Evolutionary conservation across 2,329 filamentous ascomycete species (phyloP), one percentile per base, ranked within the genome.

Genomic region (Bipolaris bicolor): DNA sequence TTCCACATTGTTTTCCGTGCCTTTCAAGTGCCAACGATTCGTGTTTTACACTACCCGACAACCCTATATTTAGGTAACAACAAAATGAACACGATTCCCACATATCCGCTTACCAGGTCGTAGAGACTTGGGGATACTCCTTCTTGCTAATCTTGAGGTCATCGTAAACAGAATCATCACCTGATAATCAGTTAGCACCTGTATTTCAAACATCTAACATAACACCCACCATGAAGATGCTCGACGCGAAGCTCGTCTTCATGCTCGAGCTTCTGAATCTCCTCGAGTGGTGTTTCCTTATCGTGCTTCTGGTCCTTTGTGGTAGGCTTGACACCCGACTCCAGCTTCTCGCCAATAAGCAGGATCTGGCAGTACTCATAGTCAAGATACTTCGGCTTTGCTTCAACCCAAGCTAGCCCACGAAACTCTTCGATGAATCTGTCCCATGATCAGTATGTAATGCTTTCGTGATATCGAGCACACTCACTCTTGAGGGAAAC

Each of bases 351-450:
- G 6, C 92, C 92, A 43, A 97, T 88, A 55, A 97, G 82, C 9
- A 97, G 78, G 52, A 96, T 83, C 70, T 96, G 91, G 0, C 89
- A 85, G 63, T 91, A 90, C 33, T 82, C 82, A 69, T 90, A 91
- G 66, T 94, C 84, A 3, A 96, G 80, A 64, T 92, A 87, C 56
- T 89, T 85, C 0, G 92, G 90, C 63, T 88, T 81, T 0, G 90
- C 82, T 0, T 90, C 86, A 54, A 87, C 82, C 92, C 92, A 97
- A 43, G 90, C 86, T 2, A 90, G 81, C 6, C 84, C 82, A 15
- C 83, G 79, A 68, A 97, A 96, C 59, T 90, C 89, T 2, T 91
- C 83, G 29, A 87, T 81, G 20, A 95, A 80, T 36, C 88, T 89
- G 53, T 26, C 4, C 0, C 15, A 15, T 55, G 58, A 57, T 69